Conservation (phyloP, 1,284 basidiomycete genomes). For the Tylopilus sp. region DNA sequence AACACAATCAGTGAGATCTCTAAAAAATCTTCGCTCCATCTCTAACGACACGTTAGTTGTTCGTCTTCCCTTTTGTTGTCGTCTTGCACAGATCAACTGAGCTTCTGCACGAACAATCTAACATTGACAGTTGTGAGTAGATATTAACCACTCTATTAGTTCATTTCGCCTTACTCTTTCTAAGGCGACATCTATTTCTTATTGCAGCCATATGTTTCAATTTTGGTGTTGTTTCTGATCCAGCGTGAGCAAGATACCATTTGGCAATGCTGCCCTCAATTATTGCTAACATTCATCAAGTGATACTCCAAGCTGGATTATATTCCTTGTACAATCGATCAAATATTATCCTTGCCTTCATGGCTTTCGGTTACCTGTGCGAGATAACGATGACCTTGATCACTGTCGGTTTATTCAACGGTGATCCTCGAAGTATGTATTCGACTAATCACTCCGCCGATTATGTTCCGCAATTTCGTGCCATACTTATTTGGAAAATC, state of each 20-base stretch:
- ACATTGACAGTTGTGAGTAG: conserved; percentile 19
- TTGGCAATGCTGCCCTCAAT: not conserved
- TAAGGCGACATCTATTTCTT: conserved; percentile 20
- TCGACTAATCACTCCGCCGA: not conserved
- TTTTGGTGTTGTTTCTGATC: too few species aligned
- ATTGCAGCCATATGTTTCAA: conserved; percentile 2
- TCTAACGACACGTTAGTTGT: conserved; percentile 27
- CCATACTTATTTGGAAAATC: too few species aligned
- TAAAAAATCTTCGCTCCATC: not conserved
- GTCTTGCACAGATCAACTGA: too few species aligned
- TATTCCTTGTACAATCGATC: conserved; percentile 28
- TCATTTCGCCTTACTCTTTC: not conserved
- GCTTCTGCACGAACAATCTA: not conserved
- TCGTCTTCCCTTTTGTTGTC: not conserved
- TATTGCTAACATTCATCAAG: conserved; percentile 15
- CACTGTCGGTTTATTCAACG: conserved; percentile 9
- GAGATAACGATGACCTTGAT: conserved; percentile 14
- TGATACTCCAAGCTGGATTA: conserved; percentile 25
- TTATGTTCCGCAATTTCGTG: not conserved
- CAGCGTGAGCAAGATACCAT: too few species aligned
- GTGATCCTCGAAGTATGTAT: conserved; percentile 15
- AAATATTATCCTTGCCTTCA: conserved; percentile 15
- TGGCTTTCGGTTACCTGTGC: conserved; percentile 20
- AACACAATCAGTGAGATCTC: conserved; percentile 20
- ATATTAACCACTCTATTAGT: not conserved